Evolutionary conservation across 352 stramenopile genomes (phyloP), one percentile per base, ranked within the genome.

Genomic region (Phytophthora brassicae): DNA sequence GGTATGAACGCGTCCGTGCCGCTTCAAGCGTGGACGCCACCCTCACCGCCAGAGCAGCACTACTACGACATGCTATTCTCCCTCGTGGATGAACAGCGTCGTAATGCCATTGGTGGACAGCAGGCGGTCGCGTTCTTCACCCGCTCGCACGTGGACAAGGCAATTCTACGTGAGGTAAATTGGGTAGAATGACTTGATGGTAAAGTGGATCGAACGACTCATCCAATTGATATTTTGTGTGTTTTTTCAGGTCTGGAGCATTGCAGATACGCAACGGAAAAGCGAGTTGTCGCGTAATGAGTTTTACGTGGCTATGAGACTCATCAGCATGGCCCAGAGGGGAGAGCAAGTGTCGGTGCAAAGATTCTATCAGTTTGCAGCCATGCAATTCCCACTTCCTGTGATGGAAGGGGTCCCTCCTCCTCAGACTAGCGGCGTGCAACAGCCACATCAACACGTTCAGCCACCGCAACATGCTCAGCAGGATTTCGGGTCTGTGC

Each of bases 111-210:
- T 61, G 84, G 82, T 12, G 95, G 95, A 6, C 80, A 75, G 4
- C 81, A 92, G 26, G 95, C 95, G 4, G 95, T 98, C 9, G 74
- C 84, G 54, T 98, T 98, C 70, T 97, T 98, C 64, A 90, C 86
- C 23, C 79, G 86, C 0, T 98, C 93, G 16, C 93, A 95, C 43
- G 64, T 98, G 6, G 90, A 97, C 53, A 91, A 98, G 48, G 44
- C 60, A 19, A 66, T 85, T 36, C 54, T 95, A 36, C 76, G 87
- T 6, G 85, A 95, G 72, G 84, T 93, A 49, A 17, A n/a, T n/a
- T n/a, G n/a, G n/a, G n/a, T n/a, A n/a, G n/a, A n/a, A n/a, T n/a
- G n/a, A 20, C 22, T 50, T 19, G 48, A n/a, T n/a, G n/a, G 48
- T 45, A 36, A 22, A 45, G 17, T 44, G 35, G 41, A 41, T 53